Conservation (phyloP, 1,284 basidiomycete genomes). For the Polyporus tsugae region DNA sequence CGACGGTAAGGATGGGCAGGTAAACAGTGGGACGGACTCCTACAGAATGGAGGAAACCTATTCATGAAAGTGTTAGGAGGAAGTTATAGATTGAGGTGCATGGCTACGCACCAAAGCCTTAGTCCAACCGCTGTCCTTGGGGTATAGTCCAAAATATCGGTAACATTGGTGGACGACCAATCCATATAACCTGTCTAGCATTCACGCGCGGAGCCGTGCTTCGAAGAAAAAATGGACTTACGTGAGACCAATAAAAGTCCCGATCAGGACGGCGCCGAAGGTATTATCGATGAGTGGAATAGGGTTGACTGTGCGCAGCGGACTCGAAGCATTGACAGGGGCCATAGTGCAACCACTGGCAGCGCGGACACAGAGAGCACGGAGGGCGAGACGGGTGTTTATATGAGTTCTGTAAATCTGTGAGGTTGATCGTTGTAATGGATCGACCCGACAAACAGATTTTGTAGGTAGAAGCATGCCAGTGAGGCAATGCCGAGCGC, state of each 20-base stretch:
- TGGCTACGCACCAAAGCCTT: constrained; percentile 2
- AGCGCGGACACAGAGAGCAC: too few species aligned
- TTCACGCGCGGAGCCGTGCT: background rate
- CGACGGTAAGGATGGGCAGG: too few species aligned
- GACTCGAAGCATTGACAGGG: background rate
- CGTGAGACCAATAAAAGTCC: constrained; percentile 21
- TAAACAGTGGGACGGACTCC: too few species aligned
- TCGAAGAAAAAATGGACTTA: background rate
- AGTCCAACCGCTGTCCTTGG: background rate
- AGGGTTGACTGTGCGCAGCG: background rate
- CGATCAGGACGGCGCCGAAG: constrained; percentile 21
- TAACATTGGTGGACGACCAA: constrained; percentile 17
- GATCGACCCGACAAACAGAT: too few species aligned
- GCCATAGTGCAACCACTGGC: background rate
- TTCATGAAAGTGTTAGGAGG: too few species aligned
- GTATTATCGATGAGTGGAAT: constrained; percentile 11
- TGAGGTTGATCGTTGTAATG: too few species aligned
- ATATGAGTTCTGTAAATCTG: background rate
- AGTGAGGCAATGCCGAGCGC: too few species aligned
- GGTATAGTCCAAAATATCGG: constrained; percentile 11
- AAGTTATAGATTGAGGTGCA: background rate
- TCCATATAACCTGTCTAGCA: constrained; percentile 15
- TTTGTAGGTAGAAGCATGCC: background rate
- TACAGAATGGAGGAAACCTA: constrained; percentile 1
- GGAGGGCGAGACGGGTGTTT: background rate